Evolutionary conservation across 768 basidiomycete species (phyloP).

Genomic region (Megacollybia marginata): DNA sequence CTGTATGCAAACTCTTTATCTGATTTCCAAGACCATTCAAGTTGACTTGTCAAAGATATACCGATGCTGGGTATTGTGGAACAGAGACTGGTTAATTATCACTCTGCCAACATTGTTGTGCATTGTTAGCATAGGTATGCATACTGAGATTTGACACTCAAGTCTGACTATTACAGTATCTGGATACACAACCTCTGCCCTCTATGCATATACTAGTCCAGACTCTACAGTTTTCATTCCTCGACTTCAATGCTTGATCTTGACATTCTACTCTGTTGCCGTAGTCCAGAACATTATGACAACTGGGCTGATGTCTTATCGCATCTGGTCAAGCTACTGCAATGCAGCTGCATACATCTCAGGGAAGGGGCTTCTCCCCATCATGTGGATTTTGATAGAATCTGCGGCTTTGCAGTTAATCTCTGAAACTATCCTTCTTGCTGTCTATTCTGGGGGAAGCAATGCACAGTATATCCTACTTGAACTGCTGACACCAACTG

Average conservation of each 20-base stretch:
- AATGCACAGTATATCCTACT: slow-evolving; percentile 14
- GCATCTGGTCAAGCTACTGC: slow-evolving; percentile 9
- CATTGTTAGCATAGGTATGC: slow-evolving; percentile 8
- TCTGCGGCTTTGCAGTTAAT: slow-evolving; percentile 13
- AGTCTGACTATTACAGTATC: slow-evolving; percentile 6
- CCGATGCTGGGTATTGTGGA: slow-evolving; percentile 15
- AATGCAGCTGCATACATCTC: slow-evolving; percentile 6
- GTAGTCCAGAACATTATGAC: slow-evolving; percentile 14
- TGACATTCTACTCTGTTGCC: slow-evolving; percentile 11
- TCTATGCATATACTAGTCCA: slow-evolving; percentile 7
- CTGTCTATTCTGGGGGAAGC: slow-evolving; percentile 7
- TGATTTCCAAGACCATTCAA: background rate
- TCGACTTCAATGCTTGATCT: slow-evolving; percentile 11
- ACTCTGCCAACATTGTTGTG: slow-evolving; percentile 9
- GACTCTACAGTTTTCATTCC: slow-evolving; percentile 7
- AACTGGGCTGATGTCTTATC: slow-evolving; percentile 13
- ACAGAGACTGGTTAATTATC: slow-evolving; percentile 5
- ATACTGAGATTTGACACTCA: background rate
- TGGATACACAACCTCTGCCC: slow-evolving; percentile 8
- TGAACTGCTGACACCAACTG: slow-evolving; percentile 9
- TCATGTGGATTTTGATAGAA: slow-evolving; percentile 11
- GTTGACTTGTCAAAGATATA: slow-evolving; percentile 12
- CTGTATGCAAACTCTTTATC: slow-evolving; percentile 1
- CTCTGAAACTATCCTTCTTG: slow-evolving; percentile 10
- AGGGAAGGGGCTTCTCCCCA: slow-evolving; percentile 4